These are phyloP conservation scores for Rosa hybrid DNA, from an alignment of 331 rosid species.

Conservation along the genomic window DNA sequence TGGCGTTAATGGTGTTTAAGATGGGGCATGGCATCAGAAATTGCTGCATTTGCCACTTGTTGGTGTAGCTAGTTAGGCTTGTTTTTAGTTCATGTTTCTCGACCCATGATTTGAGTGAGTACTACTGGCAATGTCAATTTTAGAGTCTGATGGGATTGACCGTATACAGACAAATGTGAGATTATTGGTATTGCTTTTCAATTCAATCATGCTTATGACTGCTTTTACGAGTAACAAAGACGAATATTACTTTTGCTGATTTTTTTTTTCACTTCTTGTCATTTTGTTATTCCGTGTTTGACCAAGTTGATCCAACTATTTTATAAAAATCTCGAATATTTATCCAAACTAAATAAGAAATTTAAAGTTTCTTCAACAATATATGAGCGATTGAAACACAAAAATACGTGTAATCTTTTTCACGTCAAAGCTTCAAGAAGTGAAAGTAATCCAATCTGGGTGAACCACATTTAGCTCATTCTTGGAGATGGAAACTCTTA, in stretches of 20 bases:
- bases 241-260: not conserved
- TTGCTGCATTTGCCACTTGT: not conserved
- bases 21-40: not conserved
- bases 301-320: not conserved
- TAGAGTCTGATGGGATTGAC: not conserved
- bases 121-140: not conserved
- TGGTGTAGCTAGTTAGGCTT: conserved; percentile 1
- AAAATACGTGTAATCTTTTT: no score
- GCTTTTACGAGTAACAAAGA: not conserved
- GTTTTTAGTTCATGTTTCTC: not conserved
- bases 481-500: not conserved
- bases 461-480: not conserved
- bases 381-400: not conserved
- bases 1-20: conserved; percentile 25
- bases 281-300: not conserved
- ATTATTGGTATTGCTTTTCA: not conserved
- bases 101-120: not conserved
- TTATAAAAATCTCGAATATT: not conserved
- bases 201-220: not conserved
- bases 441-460: not conserved
- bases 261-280: not conserved
- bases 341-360: not conserved
- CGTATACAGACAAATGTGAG: not conserved
- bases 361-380: not conserved
- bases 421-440: not conserved